Evolutionary conservation across 2,329 filamentous ascomycete species (phyloP).

Genomic region (Penicillium sp.): DNA sequence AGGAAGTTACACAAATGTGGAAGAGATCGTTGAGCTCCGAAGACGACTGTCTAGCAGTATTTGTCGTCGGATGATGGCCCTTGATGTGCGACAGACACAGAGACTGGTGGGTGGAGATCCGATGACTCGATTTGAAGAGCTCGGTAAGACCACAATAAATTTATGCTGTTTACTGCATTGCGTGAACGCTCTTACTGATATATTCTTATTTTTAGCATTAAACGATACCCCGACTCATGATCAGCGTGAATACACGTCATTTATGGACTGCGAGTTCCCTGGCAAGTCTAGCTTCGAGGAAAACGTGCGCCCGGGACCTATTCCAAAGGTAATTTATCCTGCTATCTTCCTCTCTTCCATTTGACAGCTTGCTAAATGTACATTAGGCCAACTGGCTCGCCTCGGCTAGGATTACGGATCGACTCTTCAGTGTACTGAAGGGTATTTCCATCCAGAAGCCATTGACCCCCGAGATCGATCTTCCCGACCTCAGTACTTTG

Average conservation of each 20-base stretch:
- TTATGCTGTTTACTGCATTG: neutral
- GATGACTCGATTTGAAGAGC: conserved; percentile 34
- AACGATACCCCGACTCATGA: conserved; percentile 32
- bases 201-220: conserved; percentile 26
- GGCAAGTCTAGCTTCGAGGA: conserved; percentile 38
- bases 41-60: conserved; percentile 40
- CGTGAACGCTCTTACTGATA: neutral
- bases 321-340: conserved; percentile 34
- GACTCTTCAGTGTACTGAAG: conserved; percentile 36
- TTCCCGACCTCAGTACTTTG: conserved; percentile 30
- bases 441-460: conserved; percentile 33
- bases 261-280: conserved; percentile 42
- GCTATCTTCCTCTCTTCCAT: too few relatives aligned
- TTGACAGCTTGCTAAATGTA: conserved; percentile 18
- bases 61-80: conserved; percentile 43
- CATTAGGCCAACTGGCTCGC: conserved; percentile 38
- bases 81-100: conserved; percentile 44
- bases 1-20: conserved; percentile 46
- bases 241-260: conserved; percentile 39
- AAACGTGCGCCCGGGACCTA: conserved; percentile 38
- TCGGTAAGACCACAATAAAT: conserved; percentile 30
- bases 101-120: conserved; percentile 41
- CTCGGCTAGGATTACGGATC: conserved; percentile 35
- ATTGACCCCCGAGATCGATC: conserved; percentile 24
- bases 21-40: conserved; percentile 44